phyloP scores from a whole-genome alignment of 164 flowering plant species.

The Warburgia ugandensis region DNA sequence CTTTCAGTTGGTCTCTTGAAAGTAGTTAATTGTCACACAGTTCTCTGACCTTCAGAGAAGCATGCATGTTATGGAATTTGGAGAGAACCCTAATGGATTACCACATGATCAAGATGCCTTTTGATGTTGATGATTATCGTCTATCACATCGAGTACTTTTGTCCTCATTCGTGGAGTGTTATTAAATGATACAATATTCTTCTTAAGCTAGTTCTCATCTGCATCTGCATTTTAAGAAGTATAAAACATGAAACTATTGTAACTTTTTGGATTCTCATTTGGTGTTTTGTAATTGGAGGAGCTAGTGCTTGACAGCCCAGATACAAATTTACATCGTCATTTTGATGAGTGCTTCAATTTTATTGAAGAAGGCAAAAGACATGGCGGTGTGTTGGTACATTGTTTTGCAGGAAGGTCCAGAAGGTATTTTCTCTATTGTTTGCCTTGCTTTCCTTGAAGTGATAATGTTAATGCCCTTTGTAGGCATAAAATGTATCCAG shows the following conservation, averaged over 20 bases:
- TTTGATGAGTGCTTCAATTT: conserved; percentile 76
- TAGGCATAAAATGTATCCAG: background rate
- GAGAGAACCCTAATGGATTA: no score
- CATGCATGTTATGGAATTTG: no score
- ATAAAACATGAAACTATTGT: background rate
- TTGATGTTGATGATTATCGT: no score
- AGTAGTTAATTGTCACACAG: no score
- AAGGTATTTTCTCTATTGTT: conserved; percentile 43
- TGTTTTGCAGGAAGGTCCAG: conserved; percentile 87
- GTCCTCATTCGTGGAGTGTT: no score
- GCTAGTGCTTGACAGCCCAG: conserved; percentile 39
- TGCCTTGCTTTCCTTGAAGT: background rate
- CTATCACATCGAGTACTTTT: no score
- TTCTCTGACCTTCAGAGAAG: no score
- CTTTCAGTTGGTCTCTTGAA: no score
- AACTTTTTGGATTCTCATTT: conserved; percentile 4
- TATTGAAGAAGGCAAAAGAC: conserved; percentile 74
- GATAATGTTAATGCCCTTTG: background rate
- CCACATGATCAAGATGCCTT: no score
- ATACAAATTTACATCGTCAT: conserved; percentile 38
- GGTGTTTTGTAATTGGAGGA: conserved; percentile 21
- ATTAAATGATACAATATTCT: background rate
- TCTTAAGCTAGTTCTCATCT: background rate
- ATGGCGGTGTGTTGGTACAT: conserved; percentile 78
- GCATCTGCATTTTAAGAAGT: background rate